Evolutionary conservation across 2,329 filamentous ascomycete species (phyloP).

Genomic region (Ophiocordyceps camponoti-leonardi): DNA sequence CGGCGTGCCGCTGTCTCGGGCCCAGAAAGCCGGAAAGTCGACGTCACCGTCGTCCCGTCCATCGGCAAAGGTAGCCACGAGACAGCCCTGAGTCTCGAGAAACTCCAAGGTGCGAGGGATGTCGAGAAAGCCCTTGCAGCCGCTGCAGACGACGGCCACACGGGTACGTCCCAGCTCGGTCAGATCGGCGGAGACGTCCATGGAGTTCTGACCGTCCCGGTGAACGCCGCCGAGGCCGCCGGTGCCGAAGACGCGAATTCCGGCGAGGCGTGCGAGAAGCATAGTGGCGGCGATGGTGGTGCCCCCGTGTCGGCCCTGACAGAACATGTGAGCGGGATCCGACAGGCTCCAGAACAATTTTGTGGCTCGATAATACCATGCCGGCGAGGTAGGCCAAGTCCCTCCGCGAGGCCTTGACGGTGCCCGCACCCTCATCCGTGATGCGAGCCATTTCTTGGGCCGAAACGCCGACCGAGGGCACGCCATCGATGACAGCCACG

Average conservation of each 20-base stretch:
- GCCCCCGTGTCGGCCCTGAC: constrained; percentile 61
- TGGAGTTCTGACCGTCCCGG: constrained; percentile 64
- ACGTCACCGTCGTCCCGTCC: constrained; percentile 47
- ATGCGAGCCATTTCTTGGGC: constrained; percentile 58
- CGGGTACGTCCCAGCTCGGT: constrained; percentile 83
- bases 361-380: constrained; percentile 32
- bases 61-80: constrained; percentile 80
- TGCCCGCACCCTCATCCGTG: constrained; percentile 41
- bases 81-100: constrained; percentile 55
- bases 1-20: constrained; percentile 64
- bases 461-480: constrained; percentile 63
- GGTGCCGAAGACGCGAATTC: constrained; percentile 86
- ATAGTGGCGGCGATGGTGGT: constrained; percentile 92
- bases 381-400: constrained; percentile 74
- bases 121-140: constrained; percentile 93
- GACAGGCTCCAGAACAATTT: neutral
- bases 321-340: neutral
- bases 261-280: constrained; percentile 70
- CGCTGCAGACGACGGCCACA: constrained; percentile 75
- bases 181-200: constrained; percentile 91
- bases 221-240: constrained; percentile 92
- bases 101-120: constrained; percentile 75
- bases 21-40: constrained; percentile 88
- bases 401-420: constrained; percentile 70
- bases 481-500: constrained; percentile 70